phyloP scores from a whole-genome alignment of 805 yeast species.

The Kazachstania africana region DNA sequence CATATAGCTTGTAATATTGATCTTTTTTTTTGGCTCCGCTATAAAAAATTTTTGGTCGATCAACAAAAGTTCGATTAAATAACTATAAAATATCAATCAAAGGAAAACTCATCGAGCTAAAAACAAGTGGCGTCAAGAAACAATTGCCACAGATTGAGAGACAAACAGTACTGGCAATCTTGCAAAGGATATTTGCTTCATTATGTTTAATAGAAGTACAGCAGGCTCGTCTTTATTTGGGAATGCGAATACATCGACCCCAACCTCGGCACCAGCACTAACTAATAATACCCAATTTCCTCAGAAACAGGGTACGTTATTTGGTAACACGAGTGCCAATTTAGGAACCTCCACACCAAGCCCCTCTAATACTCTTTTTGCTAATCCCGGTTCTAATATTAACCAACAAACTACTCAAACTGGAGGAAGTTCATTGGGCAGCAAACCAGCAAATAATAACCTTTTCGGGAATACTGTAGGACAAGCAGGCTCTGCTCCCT shows the following conservation, averaged over 20 bases:
- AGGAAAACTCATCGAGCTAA: too few species aligned
- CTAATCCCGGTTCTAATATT: constrained; percentile 6
- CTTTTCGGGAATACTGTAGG: constrained; percentile 4
- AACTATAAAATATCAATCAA: too few species aligned
- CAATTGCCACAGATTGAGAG: too few species aligned
- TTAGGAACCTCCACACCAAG: constrained; percentile 19
- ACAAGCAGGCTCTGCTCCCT: constrained; percentile 2
- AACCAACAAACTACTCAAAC: constrained; percentile 1
- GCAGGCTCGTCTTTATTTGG: constrained; percentile 20
- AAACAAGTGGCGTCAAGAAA: too few species aligned
- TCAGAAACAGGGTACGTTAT: constrained; percentile 14
- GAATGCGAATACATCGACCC: constrained; percentile 22
- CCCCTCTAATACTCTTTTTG: constrained; percentile 20
- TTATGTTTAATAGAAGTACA: too few species aligned
- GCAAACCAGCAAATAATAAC: constrained; percentile 4
- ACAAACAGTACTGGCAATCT: too few species aligned
- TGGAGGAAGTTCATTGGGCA: constrained; percentile 7
- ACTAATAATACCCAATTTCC: constrained; percentile 13
- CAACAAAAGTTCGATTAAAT: too few species aligned
- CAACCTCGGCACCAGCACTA: constrained; percentile 24
- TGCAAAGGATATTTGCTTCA: too few species aligned
- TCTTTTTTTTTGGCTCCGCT: too few species aligned
- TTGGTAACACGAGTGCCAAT: constrained; percentile 13
- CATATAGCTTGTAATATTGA: too few species aligned
- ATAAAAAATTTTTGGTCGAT: too few species aligned